Base-by-base conservation (phyloP, 768 basidiomycete genomes). In the Suillus sp. region DNA sequence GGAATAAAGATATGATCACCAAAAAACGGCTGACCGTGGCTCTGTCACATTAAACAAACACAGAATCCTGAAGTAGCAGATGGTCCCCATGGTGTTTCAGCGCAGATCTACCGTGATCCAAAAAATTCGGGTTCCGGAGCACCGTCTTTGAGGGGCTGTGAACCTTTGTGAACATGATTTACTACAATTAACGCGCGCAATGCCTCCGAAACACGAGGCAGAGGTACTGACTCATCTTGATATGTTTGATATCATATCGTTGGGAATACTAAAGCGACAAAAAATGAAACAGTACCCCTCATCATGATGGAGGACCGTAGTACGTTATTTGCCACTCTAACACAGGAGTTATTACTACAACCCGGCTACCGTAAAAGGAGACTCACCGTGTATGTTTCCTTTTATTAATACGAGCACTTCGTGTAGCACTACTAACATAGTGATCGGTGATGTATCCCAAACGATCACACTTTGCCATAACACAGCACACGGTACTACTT, bases 101-200 rank as follows among this genome's bases (percentile, higher is more conserved):
- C 18, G 18, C 50, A 20, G 16, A 16, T 50, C 16, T 27, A 27
- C 48, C 16, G 16, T 27, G 30, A 32, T 32, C 30, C 5, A n/a
- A 10, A 32, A 6, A 11, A n/a, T 32, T 18, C 30, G 20, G 51
- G 30, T n/a, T 20, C 18, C 50, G 50, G 30, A 51, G 18, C 10
- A 30, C 50, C n/a, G 50, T 51, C 50, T 11, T 51, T 51, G 50
- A 51, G 18, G 27, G 50, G 9, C 50, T n/a, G n/a, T n/a, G n/a
- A n/a, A n/a, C n/a, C n/a, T n/a, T n/a, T 30, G 25, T 18, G 48
- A 50, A 50, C 48, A 50, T 30, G 16, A 50, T 50, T 16, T 27
- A 8, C 25, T 13, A 30, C 27, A 51, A 51, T 10, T 30, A 51
- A 51, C 50, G 9, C 30, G 30, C 18, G 20, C 30, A 53, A 18